Evolutionary conservation across 2,329 filamentous ascomycete species (phyloP).

Genomic region (Lizonia empirigonia): DNA sequence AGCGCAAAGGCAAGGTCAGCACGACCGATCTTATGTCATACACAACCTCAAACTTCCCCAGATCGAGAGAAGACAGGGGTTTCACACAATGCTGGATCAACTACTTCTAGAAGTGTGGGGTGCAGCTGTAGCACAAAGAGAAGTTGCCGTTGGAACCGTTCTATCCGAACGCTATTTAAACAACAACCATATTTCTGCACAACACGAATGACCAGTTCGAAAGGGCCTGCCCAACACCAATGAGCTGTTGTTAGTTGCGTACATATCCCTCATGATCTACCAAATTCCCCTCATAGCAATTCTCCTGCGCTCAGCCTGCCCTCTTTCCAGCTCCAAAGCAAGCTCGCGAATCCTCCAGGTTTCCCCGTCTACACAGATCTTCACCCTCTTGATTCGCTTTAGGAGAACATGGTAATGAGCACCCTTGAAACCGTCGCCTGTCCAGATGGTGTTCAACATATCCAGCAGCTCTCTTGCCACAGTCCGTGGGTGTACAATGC

Average conservation of each 20-base stretch:
- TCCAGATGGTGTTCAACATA: conserved; percentile 45
- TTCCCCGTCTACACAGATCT: conserved; percentile 40
- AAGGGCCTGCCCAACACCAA: not conserved
- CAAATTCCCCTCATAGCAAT: conserved; percentile 35
- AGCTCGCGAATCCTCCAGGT: conserved; percentile 36
- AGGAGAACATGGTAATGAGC: conserved; percentile 33
- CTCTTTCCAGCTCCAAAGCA: conserved; percentile 40
- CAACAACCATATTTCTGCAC: not conserved
- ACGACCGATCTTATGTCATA: not conserved
- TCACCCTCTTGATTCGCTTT: conserved; percentile 37
- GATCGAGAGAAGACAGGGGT: conserved; percentile 8
- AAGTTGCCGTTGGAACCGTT: conserved; percentile 13
- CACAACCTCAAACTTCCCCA: conserved; percentile 5
- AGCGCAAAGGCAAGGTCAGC: not conserved
- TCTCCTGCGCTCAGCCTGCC: conserved; percentile 36
- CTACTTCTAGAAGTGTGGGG: conserved; percentile 15
- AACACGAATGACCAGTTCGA: too few species aligned
- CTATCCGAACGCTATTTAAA: conserved; percentile 16
- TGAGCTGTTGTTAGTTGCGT: not conserved
- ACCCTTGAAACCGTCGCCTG: conserved; percentile 34
- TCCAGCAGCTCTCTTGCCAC: conserved; percentile 37
- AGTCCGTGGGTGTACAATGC: conserved; percentile 35
- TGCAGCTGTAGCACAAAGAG: conserved; percentile 11
- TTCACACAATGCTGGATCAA: conserved; percentile 13
- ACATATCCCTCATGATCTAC: conserved; percentile 6